phyloP scores from a whole-genome alignment of 352 stramenopile genomes.

The Phytophthora aleatoria region DNA sequence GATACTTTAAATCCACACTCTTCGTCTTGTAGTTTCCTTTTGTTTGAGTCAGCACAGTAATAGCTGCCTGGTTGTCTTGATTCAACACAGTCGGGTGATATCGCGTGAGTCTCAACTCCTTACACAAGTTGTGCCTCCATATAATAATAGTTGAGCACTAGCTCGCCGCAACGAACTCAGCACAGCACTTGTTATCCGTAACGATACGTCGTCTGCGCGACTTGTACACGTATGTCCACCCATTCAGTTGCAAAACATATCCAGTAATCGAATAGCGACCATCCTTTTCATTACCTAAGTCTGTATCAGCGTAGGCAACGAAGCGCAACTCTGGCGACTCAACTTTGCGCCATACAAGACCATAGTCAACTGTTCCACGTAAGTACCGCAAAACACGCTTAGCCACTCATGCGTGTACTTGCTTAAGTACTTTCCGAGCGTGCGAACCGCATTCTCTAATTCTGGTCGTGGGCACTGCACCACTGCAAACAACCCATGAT shows the following conservation, averaged over 20 bases:
- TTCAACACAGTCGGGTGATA: not conserved
- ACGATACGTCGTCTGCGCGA: not conserved
- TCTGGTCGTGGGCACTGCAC: too few species aligned
- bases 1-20: not conserved
- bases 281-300: conserved; percentile 7
- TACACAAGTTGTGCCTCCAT: conserved; percentile 11
- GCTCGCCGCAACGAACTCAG: conserved; percentile 12
- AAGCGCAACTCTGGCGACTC: not conserved
- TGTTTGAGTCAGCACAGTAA: not conserved
- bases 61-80: not conserved
- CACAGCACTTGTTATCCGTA: conserved; percentile 10
- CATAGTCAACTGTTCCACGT: not conserved
- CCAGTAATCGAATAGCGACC: conserved; percentile 2
- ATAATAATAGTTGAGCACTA: conserved; percentile 5
- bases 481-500: not conserved
- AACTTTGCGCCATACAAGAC: conserved; percentile 3
- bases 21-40: conserved; percentile 4
- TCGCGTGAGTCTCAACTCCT: not conserved
- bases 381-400: conserved; percentile 11
- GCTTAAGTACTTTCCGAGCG: too few species aligned
- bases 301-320: not conserved
- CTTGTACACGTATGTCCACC: conserved; percentile 7
- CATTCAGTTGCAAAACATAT: conserved; percentile 9
- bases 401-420: not conserved
- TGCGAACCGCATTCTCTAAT: too few species aligned